Conservation (phyloP, 2,329 filamentous ascomycete species). For the Aspergillus piperis region DNA sequence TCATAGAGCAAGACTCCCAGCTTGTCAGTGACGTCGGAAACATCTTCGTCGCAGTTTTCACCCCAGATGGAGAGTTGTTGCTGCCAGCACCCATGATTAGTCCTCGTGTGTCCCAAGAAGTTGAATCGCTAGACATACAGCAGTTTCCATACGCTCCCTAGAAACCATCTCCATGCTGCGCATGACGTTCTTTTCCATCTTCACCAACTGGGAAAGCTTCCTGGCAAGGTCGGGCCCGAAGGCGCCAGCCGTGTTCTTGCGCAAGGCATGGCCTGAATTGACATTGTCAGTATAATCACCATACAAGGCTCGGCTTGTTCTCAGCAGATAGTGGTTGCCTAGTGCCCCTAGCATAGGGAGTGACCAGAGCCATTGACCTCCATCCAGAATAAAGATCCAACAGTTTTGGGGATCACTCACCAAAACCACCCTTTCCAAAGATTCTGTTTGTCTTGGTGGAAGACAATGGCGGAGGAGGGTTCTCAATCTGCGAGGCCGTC, state of each 20-base stretch:
- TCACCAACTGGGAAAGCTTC: conserved; percentile 96
- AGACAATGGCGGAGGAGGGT: conserved; percentile 87
- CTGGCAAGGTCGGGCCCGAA: conserved; percentile 84
- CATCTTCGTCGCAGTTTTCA: conserved; percentile 91
- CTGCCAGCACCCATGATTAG: conserved; percentile 47
- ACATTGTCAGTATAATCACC: not conserved
- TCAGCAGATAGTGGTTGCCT: not conserved
- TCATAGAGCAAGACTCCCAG: conserved; percentile 96
- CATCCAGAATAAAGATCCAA: not conserved
- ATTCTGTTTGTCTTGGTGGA: conserved; percentile 88
- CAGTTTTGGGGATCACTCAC: conserved; percentile 56
- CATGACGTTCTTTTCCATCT: conserved; percentile 99
- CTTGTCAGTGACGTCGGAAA: conserved; percentile 98
- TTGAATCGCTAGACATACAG: conserved; percentile 60
- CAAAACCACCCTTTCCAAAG: conserved; percentile 82
- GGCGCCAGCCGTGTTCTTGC: conserved; percentile 54
- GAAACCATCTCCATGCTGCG: conserved; percentile 94
- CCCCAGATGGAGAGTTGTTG: conserved; percentile 99
- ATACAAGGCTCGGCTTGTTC: conserved; percentile 7
- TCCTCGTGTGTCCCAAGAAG: not conserved
- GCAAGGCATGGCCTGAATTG: conserved; percentile 62
- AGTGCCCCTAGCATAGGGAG: not conserved
- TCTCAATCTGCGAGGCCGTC: conserved; percentile 88
- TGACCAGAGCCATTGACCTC: not conserved
- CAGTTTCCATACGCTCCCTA: conserved; percentile 96